phyloP scores from a whole-genome alignment of 768 basidiomycete genomes.

The Pseudohyphozyma bogoriensis region DNA sequence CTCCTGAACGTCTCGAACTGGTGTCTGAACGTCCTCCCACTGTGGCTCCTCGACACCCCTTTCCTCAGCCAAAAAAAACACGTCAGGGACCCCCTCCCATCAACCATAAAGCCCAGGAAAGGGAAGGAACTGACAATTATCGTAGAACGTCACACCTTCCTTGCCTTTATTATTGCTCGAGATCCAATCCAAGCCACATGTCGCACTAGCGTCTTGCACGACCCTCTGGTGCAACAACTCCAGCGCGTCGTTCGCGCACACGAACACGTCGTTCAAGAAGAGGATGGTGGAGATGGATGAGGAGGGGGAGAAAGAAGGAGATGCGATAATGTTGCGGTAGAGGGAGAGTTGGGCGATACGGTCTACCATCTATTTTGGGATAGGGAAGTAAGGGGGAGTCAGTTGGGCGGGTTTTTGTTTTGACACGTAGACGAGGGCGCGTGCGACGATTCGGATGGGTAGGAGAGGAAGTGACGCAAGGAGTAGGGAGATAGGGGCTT shows the following conservation, averaged over 20 bases:
- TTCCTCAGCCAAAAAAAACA: too few species aligned
- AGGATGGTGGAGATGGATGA: neutral
- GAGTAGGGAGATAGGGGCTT: neutral
- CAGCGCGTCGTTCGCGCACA: neutral
- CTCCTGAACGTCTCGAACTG: neutral
- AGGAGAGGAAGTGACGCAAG: neutral
- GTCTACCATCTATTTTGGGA: too few species aligned
- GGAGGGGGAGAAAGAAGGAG: neutral
- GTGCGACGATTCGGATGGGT: too few species aligned
- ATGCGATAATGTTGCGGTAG: neutral
- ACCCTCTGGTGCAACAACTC: neutral
- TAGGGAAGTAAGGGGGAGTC: too few species aligned
- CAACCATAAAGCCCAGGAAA: neutral
- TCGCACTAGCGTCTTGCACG: neutral
- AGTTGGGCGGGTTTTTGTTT: too few species aligned
- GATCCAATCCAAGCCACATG: neutral
- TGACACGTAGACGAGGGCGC: too few species aligned
- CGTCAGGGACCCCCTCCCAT: neutral
- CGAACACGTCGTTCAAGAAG: neutral
- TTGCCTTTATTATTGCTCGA: too few species aligned
- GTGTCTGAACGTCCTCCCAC: neutral
- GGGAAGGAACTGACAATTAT: neutral
- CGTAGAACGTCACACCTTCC: neutral
- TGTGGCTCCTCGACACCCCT: too few species aligned
- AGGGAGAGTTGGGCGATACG: neutral